Evolutionary conservation across 1,139 yeast species (phyloP), one percentile per base, ranked within the genome.

Genomic region (Scheffersomyces titani): DNA sequence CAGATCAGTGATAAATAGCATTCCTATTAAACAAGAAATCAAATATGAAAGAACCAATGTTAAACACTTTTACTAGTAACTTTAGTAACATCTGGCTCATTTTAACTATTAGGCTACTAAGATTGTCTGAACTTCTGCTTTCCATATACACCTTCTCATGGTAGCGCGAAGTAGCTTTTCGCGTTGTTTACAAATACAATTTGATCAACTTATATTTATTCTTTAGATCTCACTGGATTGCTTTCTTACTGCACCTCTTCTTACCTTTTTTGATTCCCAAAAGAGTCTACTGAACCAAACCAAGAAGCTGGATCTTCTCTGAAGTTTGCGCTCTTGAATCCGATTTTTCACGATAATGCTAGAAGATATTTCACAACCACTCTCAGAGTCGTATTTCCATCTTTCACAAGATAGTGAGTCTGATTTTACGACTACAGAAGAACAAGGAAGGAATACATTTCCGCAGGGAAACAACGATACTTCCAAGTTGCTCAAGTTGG

Each of bases 371-470:
- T 64, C 72, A 6, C 70, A 66, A 51, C 73, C 70, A 19, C 55
- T 68, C 30, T 63, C 74, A 13, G 76, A 74, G 61, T 72, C 76
- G 9, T 73, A 67, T 57, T 63, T 67, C 56, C 72, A 72, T 58
- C 63, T 72, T 24, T 70, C 77, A 1, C 69, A 67, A 56, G 77
- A 73, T 56, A 64, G 59, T 45, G 61, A 61, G 20, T 58, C 58
- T 21, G 64, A 57, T 11, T 44, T 65, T n/a, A 60, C 36, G 53
- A 62, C 49, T 49, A 59, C 13, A 55, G 64, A 4, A 47, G 21
- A 9, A 46, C 49, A 4, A 49, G 56, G 21, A 40, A 46, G 4
- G 59, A 52, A 13, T 44, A 56, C 30, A 48, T 57, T n/a, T n/a
- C 40, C 13, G 11, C 40, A 30, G 13, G 40, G 40, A 30, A 30